Conservation (phyloP, 2,329 filamentous ascomycete genomes). For the Fusarium luffae region DNA sequence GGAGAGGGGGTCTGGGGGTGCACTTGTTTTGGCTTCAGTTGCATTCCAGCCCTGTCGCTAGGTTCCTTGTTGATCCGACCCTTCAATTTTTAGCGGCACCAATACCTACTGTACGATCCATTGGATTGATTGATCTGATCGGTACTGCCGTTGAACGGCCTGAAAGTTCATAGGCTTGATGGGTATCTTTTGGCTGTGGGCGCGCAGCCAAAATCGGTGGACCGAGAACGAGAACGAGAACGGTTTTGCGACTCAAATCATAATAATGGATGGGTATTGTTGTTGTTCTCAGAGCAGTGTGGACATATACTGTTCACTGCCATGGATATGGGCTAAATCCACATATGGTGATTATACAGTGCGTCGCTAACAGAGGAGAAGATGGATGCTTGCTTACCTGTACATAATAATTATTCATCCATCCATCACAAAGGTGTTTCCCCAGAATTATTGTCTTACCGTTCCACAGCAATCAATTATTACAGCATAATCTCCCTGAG, state of each 20-base stretch:
- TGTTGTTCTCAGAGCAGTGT: neutral
- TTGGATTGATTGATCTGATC: neutral
- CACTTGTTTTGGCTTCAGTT: neutral
- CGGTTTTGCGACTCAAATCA: neutral
- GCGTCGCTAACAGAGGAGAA: conserved; percentile 10
- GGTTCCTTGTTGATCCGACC: neutral
- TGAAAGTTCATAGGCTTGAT: conserved; percentile 4
- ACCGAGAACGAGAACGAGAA: neutral
- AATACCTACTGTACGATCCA: neutral
- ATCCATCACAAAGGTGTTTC: conserved; percentile 5
- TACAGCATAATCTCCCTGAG: conserved; percentile 10
- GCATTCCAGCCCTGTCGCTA: conserved; percentile 2
- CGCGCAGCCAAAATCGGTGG: conserved; percentile 6
- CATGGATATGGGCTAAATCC: neutral
- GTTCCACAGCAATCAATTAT: conserved; percentile 6
- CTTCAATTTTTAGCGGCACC: neutral
- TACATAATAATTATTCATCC: neutral
- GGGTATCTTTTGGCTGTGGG: neutral
- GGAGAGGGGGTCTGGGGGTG: neutral
- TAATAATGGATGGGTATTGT: no score
- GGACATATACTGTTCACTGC: neutral
- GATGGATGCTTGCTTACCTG: neutral
- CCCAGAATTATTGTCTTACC: conserved; percentile 12
- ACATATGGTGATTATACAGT: conserved; percentile 19
- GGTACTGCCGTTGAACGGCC: conserved; percentile 24